Evolutionary conservation across 2,329 filamentous ascomycete genomes (phyloP), one percentile per base, ranked within the genome.

Genomic region (Xylaria sp.): DNA sequence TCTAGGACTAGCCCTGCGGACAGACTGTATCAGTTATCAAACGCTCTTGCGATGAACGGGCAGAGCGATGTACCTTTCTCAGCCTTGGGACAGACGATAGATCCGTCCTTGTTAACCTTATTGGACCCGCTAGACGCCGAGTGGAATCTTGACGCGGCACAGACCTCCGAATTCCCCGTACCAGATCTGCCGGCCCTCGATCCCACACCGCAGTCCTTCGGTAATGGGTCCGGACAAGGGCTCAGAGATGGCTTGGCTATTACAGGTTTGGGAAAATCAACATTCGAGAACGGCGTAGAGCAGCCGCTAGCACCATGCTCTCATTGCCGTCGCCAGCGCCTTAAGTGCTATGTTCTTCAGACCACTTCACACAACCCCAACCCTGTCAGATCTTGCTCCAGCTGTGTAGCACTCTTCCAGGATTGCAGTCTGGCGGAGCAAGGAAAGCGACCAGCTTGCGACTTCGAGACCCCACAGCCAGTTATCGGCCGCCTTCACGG

Each of bases 401-500:
- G 82, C 68, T 86, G 84, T 65, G 84, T 84, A 4, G 84, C 83
- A 0, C 75, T 86, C 1, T 86, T 84, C 65, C 78, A 84, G 1
- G 82, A 85, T 66, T 86, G 84, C 72, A 86, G 84, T 59, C 76
- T 86, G 5, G 80, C 84, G 0, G 81, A 79, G 13, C 78, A 80
- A 20, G 78, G 77, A 44, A 86, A 86, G 69, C 80, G 84, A 9
- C 77, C 80, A 1, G 79, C 83, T 0, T 83, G 80, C 0, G 74
- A 78, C 2, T 86, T 85, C 70, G 84, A 86, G 73, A 85, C 83
- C 0, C 72, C 79, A 0, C 73, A 79, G 10, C 84, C 84, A 0
- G 84, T 85, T 10, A 80, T 85, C 28, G 83, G 83, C 1, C 82
- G 83, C 62, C 78, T 86, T 0, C 84, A 86, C 49, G 84, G 84